Percentiles rank a stretch among this genome's conserved stretches.
These are phyloP conservation scores for Melaleuca alternifolia DNA, from an alignment of 345 rosid species.

Conservation along the genomic window DNA sequence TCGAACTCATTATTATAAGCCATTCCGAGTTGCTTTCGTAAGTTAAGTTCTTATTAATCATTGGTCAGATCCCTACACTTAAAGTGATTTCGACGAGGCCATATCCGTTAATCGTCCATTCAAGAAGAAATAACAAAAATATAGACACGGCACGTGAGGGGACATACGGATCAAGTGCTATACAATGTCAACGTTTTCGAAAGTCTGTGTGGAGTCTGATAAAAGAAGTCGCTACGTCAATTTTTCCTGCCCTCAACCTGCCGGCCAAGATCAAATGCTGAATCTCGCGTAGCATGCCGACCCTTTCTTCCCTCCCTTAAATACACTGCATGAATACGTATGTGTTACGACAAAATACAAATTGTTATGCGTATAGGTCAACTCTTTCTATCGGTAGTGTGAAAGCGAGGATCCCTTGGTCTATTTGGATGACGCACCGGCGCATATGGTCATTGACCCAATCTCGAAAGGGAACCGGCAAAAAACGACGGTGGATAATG, in stretches of 20 bases:
- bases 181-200: not conserved
- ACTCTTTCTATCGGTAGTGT: not conserved
- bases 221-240: not conserved
- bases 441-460: not conserved
- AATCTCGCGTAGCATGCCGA: not conserved
- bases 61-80: not conserved
- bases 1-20: not conserved
- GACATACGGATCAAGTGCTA: accelerated
- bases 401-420: not conserved
- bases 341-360: not conserved
- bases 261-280: not conserved
- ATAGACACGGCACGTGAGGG: accelerated
- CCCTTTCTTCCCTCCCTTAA: accelerated
- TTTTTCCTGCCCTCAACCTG: accelerated
- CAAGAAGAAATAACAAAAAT: not conserved
- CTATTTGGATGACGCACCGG: too few species aligned
- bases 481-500: not conserved
- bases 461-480: not conserved
- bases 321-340: not conserved
- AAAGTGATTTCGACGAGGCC: not conserved
- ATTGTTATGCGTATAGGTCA: not conserved
- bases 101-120: not conserved
- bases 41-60: not conserved
- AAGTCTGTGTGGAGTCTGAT: not conserved
- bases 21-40: not conserved